A percentile compares a stretch with the other conserved stretches of the same genome.
Conservation (phyloP, 2,329 filamentous ascomycete species). For the Fusarium neocosmosporiellum region DNA sequence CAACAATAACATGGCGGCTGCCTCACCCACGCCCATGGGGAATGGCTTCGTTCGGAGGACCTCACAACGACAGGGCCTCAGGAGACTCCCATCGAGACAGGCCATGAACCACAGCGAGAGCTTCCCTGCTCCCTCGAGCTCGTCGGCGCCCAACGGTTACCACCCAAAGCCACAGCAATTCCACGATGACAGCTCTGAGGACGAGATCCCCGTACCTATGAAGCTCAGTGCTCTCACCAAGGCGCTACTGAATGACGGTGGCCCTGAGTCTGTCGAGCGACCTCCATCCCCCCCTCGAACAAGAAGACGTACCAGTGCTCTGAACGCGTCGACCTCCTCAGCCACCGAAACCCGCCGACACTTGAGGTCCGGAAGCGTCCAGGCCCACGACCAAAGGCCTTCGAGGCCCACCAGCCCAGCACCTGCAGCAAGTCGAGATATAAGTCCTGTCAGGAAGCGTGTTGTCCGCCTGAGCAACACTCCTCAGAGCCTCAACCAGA, state of each 20-base stretch:
- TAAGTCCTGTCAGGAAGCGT: constrained; percentile 66
- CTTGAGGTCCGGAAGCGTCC: constrained; percentile 61
- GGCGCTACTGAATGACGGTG: constrained; percentile 78
- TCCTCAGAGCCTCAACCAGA: constrained; percentile 57
- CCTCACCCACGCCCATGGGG: constrained; percentile 67
- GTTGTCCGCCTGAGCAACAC: constrained; percentile 68
- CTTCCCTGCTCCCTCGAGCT: constrained; percentile 50
- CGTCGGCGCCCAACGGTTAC: constrained; percentile 47
- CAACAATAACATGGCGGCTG: constrained; percentile 58
- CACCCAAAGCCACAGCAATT: constrained; percentile 60
- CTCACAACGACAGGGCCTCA: constrained; percentile 66
- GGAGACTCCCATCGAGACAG: constrained; percentile 61
- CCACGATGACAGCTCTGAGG: constrained; percentile 87
- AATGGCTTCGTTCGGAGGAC: constrained; percentile 63
- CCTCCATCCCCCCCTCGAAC: constrained; percentile 59
- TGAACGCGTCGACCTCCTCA: constrained; percentile 58
- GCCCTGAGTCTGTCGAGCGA: constrained; percentile 56
- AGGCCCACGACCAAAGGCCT: constrained; percentile 51
- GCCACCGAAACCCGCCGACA: constrained; percentile 58
- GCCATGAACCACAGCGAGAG: constrained; percentile 59
- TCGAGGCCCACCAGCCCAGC: constrained; percentile 58
- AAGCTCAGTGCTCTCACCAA: constrained; percentile 94
- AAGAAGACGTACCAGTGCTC: constrained; percentile 61
- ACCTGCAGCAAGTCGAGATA: constrained; percentile 55
- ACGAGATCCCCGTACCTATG: constrained; percentile 91